phyloP scores from a whole-genome alignment of 2,329 filamentous ascomycete genomes.

The Neonectria sp. region DNA sequence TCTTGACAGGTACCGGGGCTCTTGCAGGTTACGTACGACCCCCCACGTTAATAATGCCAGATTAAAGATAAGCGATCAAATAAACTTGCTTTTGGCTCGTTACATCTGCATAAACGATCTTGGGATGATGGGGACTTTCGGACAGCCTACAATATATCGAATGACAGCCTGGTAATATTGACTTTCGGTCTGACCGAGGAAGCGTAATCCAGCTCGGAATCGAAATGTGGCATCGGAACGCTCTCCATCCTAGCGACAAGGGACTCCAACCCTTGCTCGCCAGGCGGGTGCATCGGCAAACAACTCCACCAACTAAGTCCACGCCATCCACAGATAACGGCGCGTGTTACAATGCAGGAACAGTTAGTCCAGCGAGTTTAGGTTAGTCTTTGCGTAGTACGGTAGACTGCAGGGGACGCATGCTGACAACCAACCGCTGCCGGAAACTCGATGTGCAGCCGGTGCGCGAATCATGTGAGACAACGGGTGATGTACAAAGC shows the following conservation, averaged over 20 bases:
- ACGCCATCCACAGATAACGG: conserved; percentile 17
- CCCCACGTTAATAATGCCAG: no score
- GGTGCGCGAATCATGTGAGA: background rate
- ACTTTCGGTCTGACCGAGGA: background rate
- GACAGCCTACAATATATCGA: background rate
- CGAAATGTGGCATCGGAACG: conserved; percentile 5
- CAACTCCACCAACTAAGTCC: background rate
- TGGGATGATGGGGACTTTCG: background rate
- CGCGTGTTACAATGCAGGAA: conserved; percentile 6
- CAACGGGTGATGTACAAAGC: background rate
- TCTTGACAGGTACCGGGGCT: no score
- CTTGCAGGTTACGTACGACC: no score
- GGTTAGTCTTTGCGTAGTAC: background rate
- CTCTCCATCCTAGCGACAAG: background rate
- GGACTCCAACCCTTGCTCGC: background rate
- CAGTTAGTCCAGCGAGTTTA: conserved; percentile 1
- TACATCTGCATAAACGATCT: background rate
- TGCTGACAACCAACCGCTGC: background rate
- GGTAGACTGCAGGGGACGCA: background rate
- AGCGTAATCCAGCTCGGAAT: conserved; percentile 6
- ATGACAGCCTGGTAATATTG: background rate
- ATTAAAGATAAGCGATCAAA: conserved; percentile 23
- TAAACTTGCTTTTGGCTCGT: background rate
- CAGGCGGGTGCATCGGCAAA: conserved; percentile 10
- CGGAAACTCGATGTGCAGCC: background rate